These are phyloP conservation scores for Allantophomopsis lycopodina DNA, from an alignment of 2,329 filamentous ascomycete species.

Conservation along the genomic window DNA sequence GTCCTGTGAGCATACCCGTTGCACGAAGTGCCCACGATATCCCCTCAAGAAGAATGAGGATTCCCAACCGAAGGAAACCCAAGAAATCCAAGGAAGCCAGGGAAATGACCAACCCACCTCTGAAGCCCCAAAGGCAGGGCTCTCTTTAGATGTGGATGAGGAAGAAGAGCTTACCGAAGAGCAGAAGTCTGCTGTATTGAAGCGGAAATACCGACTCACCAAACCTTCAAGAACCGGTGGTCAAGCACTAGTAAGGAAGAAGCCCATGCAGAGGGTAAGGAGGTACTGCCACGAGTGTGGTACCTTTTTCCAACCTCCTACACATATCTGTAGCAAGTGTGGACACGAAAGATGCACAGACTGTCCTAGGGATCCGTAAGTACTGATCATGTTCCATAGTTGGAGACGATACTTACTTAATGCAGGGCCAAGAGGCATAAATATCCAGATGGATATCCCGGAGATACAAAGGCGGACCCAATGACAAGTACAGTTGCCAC, in stretches of 20 bases:
- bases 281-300: conserved; percentile 66
- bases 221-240: conserved; percentile 52
- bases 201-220: conserved; percentile 39
- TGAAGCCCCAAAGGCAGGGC: not conserved
- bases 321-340: conserved; percentile 55
- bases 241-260: conserved; percentile 59
- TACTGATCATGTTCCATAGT: conserved; percentile 12
- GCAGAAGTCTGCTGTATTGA: conserved; percentile 1
- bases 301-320: conserved; percentile 41
- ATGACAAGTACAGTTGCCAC: too few species aligned
- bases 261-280: conserved; percentile 58
- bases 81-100: conserved; percentile 30
- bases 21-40: conserved; percentile 66
- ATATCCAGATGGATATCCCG: conserved; percentile 57
- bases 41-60: conserved; percentile 42
- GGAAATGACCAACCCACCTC: conserved; percentile 9
- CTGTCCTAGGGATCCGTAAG: conserved; percentile 70
- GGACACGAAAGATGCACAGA: conserved; percentile 63
- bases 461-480: conserved; percentile 27
- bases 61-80: conserved; percentile 30
- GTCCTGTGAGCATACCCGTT: conserved; percentile 67
- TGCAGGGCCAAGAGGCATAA: conserved; percentile 50
- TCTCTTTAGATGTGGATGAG: too few species aligned
- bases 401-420: not conserved
- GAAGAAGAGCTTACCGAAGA: not conserved